phyloP scores from a whole-genome alignment of 164 flowering plant genomes.

The Paratinospora sagittata region DNA sequence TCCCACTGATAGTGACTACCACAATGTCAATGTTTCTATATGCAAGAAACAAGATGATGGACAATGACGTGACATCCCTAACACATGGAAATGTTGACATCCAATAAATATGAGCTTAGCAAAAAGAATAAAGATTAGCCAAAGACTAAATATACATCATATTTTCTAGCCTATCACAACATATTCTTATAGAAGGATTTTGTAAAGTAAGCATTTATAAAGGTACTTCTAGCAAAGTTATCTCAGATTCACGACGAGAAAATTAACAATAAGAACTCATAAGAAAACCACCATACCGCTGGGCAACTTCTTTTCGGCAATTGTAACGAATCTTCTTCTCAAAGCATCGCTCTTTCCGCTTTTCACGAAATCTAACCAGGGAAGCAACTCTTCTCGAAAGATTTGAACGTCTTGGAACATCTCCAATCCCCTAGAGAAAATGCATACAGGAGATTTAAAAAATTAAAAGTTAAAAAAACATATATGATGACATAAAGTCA shows the following conservation, averaged over 20 bases:
- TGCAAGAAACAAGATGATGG: no score
- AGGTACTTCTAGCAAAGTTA: no score
- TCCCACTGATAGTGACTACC: no score
- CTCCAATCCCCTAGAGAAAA: conserved; percentile 30
- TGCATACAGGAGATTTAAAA: conserved; percentile 3
- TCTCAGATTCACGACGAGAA: background rate
- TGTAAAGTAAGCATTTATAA: no score
- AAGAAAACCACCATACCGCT: conserved; percentile 32
- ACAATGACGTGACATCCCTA: no score
- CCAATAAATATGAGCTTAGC: no score
- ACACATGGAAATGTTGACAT: no score
- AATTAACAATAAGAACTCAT: background rate
- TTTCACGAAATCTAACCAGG: conserved; percentile 62
- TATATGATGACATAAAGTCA: background rate
- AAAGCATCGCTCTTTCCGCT: conserved; percentile 71
- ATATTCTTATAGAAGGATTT: background rate
- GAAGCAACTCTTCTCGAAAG: conserved; percentile 60
- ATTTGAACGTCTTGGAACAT: conserved; percentile 38
- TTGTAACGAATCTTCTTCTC: conserved; percentile 72
- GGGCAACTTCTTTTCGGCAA: conserved; percentile 72
- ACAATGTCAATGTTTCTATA: no score
- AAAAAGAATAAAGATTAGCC: no score
- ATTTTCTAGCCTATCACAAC: no score
- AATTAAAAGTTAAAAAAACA: background rate
- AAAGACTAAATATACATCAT: no score